Base-by-base conservation (phyloP, 2,329 filamentous ascomycete genomes). In the Epichloe gansuensis region DNA sequence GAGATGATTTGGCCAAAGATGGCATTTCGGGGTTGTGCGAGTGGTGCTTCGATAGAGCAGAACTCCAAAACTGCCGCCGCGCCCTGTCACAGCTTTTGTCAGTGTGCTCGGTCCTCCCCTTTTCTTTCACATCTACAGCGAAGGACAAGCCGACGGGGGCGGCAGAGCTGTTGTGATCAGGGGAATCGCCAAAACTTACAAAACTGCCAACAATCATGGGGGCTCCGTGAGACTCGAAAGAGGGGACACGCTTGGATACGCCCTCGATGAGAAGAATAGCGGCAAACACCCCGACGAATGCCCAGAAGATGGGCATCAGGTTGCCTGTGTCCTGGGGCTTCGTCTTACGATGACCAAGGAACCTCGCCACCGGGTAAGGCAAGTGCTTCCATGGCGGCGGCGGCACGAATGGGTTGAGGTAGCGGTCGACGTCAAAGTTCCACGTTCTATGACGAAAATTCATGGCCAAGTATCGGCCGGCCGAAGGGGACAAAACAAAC, bases 31-130 rank as follows among this genome's bases (percentile, higher is more conserved):
- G 86, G 86, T 61, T 90, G 86, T 0, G 85, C 75, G 31, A 90
- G 76, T 0, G 86, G 85, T 0, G 84, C 84, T 48, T 86, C 81
- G 58, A 88, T 83, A 46, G 80, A 75, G 60, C 83, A 82, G 66
- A 86, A 90, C 60, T 86, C 78, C 39, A 90, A 76, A n/a, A 90
- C 83, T 13, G 86, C 85, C 3, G 84, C 81, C 4, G 86, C 86
- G 50, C 86, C 86, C 82, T 86, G 34, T 17, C 5, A n/a, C 4
- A 5, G 3, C 12, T n/a, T 1, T 2, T 35, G 17, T 49, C 28
- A 44, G 41, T 45, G 25, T 13, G 15, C 41, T 23, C 5, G 9
- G 41, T 23, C 15, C 28, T 17, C 23, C 23, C 23, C 3, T 21
- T 21, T 21, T 21, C 17, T 43, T 43, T 21, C 17, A 31, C 4